Evolutionary conservation across 2,329 filamentous ascomycete genomes (phyloP), one percentile per base, ranked within the genome.

Genomic region (Fusarium sp.): DNA sequence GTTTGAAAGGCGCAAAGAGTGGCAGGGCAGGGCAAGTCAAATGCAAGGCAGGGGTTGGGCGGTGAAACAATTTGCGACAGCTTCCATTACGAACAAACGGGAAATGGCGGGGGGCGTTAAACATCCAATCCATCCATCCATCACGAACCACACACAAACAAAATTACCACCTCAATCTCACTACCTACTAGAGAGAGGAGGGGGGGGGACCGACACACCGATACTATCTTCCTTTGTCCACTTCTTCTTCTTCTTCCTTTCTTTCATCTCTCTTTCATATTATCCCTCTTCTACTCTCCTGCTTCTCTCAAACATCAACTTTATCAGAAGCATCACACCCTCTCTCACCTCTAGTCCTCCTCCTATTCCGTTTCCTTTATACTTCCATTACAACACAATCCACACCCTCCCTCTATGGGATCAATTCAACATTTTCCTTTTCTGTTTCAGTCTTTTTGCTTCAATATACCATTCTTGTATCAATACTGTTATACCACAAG

Each of bases 391-490:
- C 37, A 40, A 57, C 50, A 61, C 16, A 10, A 34, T 38, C 38
- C 27, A 29, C 45, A 27, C 22, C 45, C 45, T 24, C 45, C 45
- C 45, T 20, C 63, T 56, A 3, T 56, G 50, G 24, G 18, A 35
- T 14, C 27, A 56, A 31, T 16, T 14, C 29, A 31, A 22, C 50
- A 18, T 22, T 27, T 68, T 40, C 63, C 63, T 37, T 50, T 35
- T 42, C 42, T 31, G 16, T 38, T 24, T 58, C 20, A 10, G 42
- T 61, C 42, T 61, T 47, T 63, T 63, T 62, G 38, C 63, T 52
- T 69, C 22, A 52, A 60, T 77, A 76, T 77, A 76, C 73, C 71
- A 74, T 77, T 73, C 70, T 66, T 71, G 73, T 77, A 77, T 64
- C 71, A 69, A 74, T 76, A 76, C 14, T 18, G 40, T 70, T 66